Evolutionary conservation across 2,329 filamentous ascomycete genomes (phyloP).

Genomic region (Trichoderma brevicompactum): DNA sequence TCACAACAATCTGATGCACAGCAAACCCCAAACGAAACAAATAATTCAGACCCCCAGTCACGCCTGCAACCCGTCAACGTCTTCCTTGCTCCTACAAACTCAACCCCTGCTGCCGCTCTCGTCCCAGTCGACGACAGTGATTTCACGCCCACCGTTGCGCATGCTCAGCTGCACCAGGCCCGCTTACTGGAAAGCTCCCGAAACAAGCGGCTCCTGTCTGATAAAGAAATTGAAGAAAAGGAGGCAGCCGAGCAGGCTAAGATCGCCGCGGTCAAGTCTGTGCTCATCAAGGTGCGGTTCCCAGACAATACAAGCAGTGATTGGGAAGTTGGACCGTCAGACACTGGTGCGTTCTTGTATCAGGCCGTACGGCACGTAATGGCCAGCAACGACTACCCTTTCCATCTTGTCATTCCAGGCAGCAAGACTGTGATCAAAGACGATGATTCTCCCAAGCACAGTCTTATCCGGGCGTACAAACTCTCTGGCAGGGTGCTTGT

Average conservation of each 20-base stretch:
- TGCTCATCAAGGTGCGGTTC: constrained; percentile 81
- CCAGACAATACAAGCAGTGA: constrained; percentile 83
- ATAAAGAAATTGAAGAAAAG: constrained; percentile 76
- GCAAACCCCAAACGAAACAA: constrained; percentile 28
- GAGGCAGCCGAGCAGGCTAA: constrained; percentile 68
- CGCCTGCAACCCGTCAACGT: constrained; percentile 64
- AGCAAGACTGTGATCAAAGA: constrained; percentile 55
- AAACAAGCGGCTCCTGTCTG: constrained; percentile 79
- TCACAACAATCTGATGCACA: constrained; percentile 30
- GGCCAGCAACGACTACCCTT: constrained; percentile 64
- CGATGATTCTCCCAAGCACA: constrained; percentile 51
- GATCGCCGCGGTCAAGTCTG: constrained; percentile 66
- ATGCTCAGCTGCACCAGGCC: constrained; percentile 75
- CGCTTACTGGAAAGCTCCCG: constrained; percentile 64
- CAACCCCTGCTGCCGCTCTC: constrained; percentile 75
- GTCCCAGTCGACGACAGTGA: constrained; percentile 71
- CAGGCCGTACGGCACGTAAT: constrained; percentile 74
- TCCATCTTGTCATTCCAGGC: constrained; percentile 70
- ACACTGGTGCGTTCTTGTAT: constrained; percentile 75
- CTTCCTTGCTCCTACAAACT: constrained; percentile 75
- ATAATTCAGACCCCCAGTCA: constrained; percentile 35
- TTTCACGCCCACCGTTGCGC: constrained; percentile 75
- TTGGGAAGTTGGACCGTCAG: constrained; percentile 67
- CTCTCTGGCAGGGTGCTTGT: constrained; percentile 74
- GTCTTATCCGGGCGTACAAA: constrained; percentile 73